These are phyloP conservation scores for Maudiozyma serrabonitensis DNA, from an alignment of 805 yeast species.

Conservation along the genomic window DNA sequence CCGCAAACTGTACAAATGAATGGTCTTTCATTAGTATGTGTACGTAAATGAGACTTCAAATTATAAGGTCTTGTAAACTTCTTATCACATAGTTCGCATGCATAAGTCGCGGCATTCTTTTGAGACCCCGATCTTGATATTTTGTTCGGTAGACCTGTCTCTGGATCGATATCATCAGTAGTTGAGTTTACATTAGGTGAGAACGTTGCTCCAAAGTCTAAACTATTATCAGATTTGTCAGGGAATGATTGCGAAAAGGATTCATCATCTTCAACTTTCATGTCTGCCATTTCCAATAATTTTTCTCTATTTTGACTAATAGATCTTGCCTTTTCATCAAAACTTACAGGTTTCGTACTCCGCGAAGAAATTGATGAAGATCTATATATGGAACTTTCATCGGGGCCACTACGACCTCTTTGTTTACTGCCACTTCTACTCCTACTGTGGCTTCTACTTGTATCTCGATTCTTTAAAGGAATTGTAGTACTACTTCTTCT, in stretches of 20 bases:
- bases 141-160: background rate
- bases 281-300: conserved; percentile 23
- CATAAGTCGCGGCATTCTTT: conserved; percentile 29
- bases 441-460: background rate
- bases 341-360: conserved; percentile 9
- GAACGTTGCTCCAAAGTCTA: background rate
- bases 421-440: background rate
- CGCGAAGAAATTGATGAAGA: conserved; percentile 4
- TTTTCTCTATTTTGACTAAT: conserved; percentile 26
- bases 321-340: conserved; percentile 25
- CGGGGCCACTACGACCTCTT: conserved; percentile 4
- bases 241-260: no score
- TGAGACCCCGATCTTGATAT: conserved; percentile 1
- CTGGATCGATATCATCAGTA: background rate
- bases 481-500: conserved; percentile 2
- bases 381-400: conserved; percentile 1
- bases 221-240: conserved; percentile 6
- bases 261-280: conserved; percentile 7
- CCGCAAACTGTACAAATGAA: conserved; percentile 66
- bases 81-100: conserved; percentile 78
- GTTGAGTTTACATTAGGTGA: background rate
- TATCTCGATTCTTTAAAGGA: background rate
- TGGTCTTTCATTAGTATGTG: conserved; percentile 82
- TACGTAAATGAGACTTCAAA: conserved; percentile 79
- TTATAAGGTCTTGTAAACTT: conserved; percentile 89